These are phyloP conservation scores for Pichia nakasei DNA, from an alignment of 805 yeast species.

Conservation along the genomic window DNA sequence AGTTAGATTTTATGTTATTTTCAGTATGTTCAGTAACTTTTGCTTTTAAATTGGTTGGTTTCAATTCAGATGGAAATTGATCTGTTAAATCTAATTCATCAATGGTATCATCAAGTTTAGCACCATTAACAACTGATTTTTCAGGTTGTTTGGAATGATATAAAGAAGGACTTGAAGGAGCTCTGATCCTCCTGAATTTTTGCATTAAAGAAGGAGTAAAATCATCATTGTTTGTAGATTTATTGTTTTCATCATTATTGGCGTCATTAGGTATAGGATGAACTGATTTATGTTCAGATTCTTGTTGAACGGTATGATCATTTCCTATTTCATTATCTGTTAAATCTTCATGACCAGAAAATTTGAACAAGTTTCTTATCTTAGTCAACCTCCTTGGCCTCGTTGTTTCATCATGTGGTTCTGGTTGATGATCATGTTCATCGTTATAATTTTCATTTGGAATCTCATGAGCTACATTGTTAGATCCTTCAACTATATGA, in stretches of 20 bases:
- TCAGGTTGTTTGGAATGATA: constrained; percentile 4
- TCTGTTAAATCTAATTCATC: constrained; percentile 23
- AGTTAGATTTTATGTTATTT: neutral
- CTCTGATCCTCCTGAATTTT: constrained; percentile 27
- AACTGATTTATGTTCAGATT: too few relatives aligned
- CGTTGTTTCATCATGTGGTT: neutral
- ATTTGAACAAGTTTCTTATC: constrained; percentile 23
- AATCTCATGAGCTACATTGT: neutral
- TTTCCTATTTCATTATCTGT: neutral
- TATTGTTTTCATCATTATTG: neutral
- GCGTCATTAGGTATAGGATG: too few relatives aligned
- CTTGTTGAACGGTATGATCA: too few relatives aligned
- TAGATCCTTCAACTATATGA: neutral
- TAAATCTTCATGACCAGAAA: constrained; percentile 10
- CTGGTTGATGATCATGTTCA: neutral
- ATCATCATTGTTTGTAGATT: neutral
- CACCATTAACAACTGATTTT: neutral
- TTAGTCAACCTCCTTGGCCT: constrained; percentile 20
- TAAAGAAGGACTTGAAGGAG: constrained; percentile 24
- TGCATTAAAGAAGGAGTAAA: constrained; percentile 21
- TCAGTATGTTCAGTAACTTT: neutral
- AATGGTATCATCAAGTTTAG: constrained; percentile 3
- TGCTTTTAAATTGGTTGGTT: neutral
- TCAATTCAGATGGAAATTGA: neutral
- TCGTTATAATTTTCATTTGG: neutral